A percentile compares a stretch with the other conserved stretches of the same genome.
These are phyloP conservation scores for Triangularia verruculosa DNA, from an alignment of 2,329 filamentous ascomycete species.

Conservation along the genomic window DNA sequence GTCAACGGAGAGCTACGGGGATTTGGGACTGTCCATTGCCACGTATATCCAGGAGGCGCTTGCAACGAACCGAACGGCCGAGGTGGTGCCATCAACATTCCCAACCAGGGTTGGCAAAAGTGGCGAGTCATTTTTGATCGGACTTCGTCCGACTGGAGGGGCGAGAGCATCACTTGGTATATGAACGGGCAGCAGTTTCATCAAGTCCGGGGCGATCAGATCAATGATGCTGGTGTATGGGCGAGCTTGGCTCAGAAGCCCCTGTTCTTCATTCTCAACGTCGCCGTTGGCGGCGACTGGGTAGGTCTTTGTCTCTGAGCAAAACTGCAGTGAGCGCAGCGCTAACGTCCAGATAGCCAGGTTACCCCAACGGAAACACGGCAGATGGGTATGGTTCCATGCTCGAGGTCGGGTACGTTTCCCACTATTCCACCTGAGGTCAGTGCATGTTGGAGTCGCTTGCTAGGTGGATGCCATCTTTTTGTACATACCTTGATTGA, in stretches of 20 bases:
- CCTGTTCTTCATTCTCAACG: conserved; percentile 31
- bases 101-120: conserved; percentile 47
- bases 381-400: conserved; percentile 30
- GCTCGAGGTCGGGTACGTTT: conserved; percentile 34
- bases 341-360: conserved; percentile 24
- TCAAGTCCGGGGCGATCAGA: conserved; percentile 40
- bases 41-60: conserved; percentile 40
- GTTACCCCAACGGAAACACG: conserved; percentile 30
- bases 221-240: conserved; percentile 44
- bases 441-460: neutral
- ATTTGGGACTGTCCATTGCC: conserved; percentile 50
- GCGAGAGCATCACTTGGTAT: conserved; percentile 49
- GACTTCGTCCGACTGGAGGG: conserved; percentile 39
- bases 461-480: neutral
- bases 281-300: conserved; percentile 35
- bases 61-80: conserved; percentile 49
- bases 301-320: conserved; percentile 21
- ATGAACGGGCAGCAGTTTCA: conserved; percentile 45
- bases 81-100: conserved; percentile 36
- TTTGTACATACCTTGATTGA: neutral
- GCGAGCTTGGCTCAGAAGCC: conserved; percentile 32
- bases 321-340: neutral
- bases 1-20: conserved; percentile 45
- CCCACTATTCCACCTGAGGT: conserved; percentile 24
- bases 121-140: conserved; percentile 50